phyloP scores from a whole-genome alignment of 2,329 filamentous ascomycete species.

The Chaetothyriales sp. region DNA sequence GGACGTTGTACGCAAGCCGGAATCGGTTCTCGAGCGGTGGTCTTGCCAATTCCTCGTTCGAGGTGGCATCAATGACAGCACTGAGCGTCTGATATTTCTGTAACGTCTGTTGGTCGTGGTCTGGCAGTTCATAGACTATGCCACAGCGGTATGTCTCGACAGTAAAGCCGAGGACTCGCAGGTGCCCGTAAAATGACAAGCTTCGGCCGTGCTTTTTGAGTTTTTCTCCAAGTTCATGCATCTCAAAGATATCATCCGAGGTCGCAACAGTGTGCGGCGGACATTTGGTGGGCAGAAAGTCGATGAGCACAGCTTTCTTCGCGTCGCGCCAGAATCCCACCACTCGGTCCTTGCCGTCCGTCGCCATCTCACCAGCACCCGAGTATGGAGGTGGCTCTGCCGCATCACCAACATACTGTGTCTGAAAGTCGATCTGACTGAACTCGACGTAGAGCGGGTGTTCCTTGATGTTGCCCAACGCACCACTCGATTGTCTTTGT shows the following conservation, averaged over 20 bases:
- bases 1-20: slow-evolving; percentile 45
- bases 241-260: slow-evolving; percentile 15
- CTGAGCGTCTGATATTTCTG: slow-evolving; percentile 15
- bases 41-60: slow-evolving; percentile 25
- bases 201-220: slow-evolving; percentile 8
- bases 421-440: slow-evolving; percentile 11
- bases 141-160: slow-evolving; percentile 14
- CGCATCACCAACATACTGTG: slow-evolving; percentile 4
- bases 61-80: slow-evolving; percentile 14
- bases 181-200: slow-evolving; percentile 17
- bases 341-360: slow-evolving; percentile 7
- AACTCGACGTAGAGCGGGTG: slow-evolving; percentile 18
- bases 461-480: background rate
- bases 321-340: slow-evolving; percentile 13
- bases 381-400: slow-evolving; percentile 18
- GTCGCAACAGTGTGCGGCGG: slow-evolving; percentile 12
- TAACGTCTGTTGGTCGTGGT: slow-evolving; percentile 11
- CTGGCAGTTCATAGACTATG: slow-evolving; percentile 17
- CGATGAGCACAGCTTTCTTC: slow-evolving; percentile 14
- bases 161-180: slow-evolving; percentile 30
- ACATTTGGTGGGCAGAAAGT: slow-evolving; percentile 13
- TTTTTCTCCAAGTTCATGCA: slow-evolving; percentile 14
- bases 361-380: slow-evolving; percentile 9
- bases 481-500: background rate
- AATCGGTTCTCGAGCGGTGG: slow-evolving; percentile 47